Evolutionary conservation across 2,329 filamentous ascomycete species (phyloP).

Genomic region (Scleromitrula shiraiana): DNA sequence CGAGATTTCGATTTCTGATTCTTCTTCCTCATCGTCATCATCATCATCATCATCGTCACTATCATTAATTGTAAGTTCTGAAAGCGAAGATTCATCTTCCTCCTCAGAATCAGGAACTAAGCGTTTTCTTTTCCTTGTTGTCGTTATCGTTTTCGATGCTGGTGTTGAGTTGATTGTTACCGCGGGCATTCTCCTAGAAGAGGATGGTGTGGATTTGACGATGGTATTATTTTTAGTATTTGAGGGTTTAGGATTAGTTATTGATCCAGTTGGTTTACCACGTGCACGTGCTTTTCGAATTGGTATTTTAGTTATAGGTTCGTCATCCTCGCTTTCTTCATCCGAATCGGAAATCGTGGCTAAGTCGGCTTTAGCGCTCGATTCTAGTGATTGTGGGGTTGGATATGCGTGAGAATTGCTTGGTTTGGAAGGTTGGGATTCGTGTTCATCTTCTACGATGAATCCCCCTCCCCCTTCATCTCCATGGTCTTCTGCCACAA

Average conservation of each 20-base stretch:
- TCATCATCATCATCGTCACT: constrained; percentile 4
- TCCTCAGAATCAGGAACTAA: constrained; percentile 12
- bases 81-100: constrained; percentile 10
- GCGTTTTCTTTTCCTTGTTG: constrained; percentile 10
- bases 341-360: neutral
- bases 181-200: constrained; percentile 11
- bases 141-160: neutral
- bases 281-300: constrained; percentile 13
- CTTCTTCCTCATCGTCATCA: neutral
- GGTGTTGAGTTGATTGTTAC: neutral
- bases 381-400: constrained; percentile 18
- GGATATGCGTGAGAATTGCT: constrained; percentile 15
- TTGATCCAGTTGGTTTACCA: constrained; percentile 16
- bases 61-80: neutral
- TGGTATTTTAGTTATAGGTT: constrained; percentile 1
- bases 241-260: constrained; percentile 7
- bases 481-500: constrained; percentile 20
- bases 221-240: constrained; percentile 11
- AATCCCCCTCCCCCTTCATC: constrained; percentile 19
- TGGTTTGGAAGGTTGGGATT: constrained; percentile 1
- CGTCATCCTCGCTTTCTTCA: constrained; percentile 14
- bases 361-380: constrained; percentile 1
- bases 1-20: neutral
- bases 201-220: neutral
- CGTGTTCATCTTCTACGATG: constrained; percentile 22